Evolutionary conservation across 306 rosid species (phyloP).

Genomic region (Corylus heterophylla): DNA sequence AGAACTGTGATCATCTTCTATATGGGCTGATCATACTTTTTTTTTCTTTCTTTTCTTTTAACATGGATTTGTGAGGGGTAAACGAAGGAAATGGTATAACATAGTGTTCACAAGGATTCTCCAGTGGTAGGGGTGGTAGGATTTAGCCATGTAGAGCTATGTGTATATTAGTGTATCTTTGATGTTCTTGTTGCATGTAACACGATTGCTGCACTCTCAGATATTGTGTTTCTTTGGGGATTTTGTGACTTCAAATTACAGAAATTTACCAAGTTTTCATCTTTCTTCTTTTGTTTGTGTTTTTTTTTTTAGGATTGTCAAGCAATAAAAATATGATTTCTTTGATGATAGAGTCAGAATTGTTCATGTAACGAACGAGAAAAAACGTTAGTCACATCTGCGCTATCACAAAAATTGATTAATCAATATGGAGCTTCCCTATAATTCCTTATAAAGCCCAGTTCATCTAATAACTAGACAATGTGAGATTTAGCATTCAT

Average conservation of each 20-base stretch:
- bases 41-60: conserved; percentile 4
- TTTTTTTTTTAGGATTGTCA: background rate
- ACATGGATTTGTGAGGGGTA: conserved; percentile 25
- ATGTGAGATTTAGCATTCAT: no score
- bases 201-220: background rate
- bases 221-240: background rate
- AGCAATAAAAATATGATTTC: background rate
- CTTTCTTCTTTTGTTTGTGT: background rate
- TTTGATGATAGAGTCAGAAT: background rate
- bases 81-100: conserved; percentile 12
- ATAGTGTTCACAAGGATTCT: conserved; percentile 16
- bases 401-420: no score
- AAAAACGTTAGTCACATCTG: no score
- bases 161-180: background rate
- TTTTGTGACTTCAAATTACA: background rate
- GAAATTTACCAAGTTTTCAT: background rate
- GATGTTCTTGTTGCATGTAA: background rate
- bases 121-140: conserved; percentile 13
- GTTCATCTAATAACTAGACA: no score
- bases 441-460: no score
- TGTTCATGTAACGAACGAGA: no score
- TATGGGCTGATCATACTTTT: conserved; percentile 29
- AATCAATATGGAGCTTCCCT: no score
- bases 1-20: conserved; percentile 28
- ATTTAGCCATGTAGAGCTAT: conserved; percentile 12